Evolutionary conservation across 148 eudicot species (phyloP).

Genomic region (Fallopia convolvulus): DNA sequence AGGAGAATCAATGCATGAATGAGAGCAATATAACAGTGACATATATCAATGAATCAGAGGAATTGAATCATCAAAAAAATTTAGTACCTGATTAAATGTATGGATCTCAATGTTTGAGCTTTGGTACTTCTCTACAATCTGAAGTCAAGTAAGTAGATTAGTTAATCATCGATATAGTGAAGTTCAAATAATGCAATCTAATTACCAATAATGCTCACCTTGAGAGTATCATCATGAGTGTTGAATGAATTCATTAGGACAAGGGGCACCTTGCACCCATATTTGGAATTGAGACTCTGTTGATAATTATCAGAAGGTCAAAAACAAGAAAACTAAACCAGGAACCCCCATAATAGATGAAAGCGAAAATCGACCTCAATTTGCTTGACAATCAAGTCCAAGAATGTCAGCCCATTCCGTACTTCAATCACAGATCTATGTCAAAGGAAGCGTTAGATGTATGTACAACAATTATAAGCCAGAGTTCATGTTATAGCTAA

Average conservation of each 20-base stretch:
- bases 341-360: background rate
- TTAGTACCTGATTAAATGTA: slow-evolving; percentile 84
- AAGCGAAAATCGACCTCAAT: slow-evolving; percentile 57
- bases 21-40: background rate
- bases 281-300: slow-evolving; percentile 68
- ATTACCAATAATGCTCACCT: slow-evolving; percentile 35
- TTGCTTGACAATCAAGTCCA: slow-evolving; percentile 84
- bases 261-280: slow-evolving; percentile 91
- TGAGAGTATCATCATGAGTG: slow-evolving; percentile 91
- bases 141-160: slow-evolving; percentile 19
- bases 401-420: slow-evolving; percentile 81
- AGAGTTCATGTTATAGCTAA: background rate
- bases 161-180: slow-evolving; percentile 8
- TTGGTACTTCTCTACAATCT: slow-evolving; percentile 86
- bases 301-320: background rate
- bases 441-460: background rate
- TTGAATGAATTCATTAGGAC: slow-evolving; percentile 98
- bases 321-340: background rate
- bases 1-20: background rate
- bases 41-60: slow-evolving; percentile 3
- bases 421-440: slow-evolving; percentile 95
- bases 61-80: background rate
- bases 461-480: background rate
- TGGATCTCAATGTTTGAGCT: slow-evolving; percentile 72
- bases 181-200: slow-evolving; percentile 7